Percentiles rank a stretch among this genome's conserved stretches.
Evolutionary conservation across 2,329 filamentous ascomycete species (phyloP).

Genomic region (Huntiella savannae): DNA sequence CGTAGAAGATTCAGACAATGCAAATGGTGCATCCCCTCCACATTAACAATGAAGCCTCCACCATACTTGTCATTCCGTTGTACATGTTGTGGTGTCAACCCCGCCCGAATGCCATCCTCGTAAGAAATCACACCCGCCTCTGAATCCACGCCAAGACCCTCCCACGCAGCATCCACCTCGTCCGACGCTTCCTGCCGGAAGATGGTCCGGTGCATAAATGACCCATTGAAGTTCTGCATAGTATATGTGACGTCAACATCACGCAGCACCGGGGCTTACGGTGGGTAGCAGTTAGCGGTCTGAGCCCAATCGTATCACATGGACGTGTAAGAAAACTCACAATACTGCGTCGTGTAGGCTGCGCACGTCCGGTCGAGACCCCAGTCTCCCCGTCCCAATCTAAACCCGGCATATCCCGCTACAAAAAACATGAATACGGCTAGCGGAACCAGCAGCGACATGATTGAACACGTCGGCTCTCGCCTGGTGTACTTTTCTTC

Average conservation of each 20-base stretch:
- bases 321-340: conserved; percentile 15
- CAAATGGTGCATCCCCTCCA: conserved; percentile 36
- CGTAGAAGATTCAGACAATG: conserved; percentile 44
- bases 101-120: conserved; percentile 29
- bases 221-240: conserved; percentile 31
- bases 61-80: conserved; percentile 35
- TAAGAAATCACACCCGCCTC: conserved; percentile 29
- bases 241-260: conserved; percentile 19
- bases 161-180: conserved; percentile 39
- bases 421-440: conserved; percentile 12
- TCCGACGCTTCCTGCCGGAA: conserved; percentile 31
- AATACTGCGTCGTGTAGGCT: conserved; percentile 20
- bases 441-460: conserved; percentile 6
- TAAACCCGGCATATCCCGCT: conserved; percentile 13
- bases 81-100: conserved; percentile 34
- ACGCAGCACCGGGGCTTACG: conserved; percentile 18
- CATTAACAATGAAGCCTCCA: conserved; percentile 37
- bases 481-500: background rate
- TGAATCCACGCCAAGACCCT: conserved; percentile 22
- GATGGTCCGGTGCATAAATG: conserved; percentile 32
- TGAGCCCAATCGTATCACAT: background rate
- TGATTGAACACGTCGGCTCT: conserved; percentile 6
- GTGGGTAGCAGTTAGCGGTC: background rate
- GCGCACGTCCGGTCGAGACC: conserved; percentile 15
- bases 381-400: conserved; percentile 10